phyloP scores from a whole-genome alignment of 805 yeast genomes.

The Blastobotrys mokoenaii region DNA sequence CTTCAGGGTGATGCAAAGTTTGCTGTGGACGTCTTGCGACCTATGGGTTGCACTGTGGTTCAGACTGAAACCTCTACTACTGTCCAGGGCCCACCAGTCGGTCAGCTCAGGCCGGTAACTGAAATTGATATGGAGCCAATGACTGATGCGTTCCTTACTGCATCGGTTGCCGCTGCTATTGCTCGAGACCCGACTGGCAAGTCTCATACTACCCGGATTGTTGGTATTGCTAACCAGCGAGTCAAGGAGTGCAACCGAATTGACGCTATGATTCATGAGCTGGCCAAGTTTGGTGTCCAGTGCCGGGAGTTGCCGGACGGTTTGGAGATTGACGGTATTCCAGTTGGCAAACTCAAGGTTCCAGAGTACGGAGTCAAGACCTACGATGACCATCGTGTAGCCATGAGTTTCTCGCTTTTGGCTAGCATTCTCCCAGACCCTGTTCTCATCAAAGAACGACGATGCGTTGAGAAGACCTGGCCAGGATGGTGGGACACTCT shows the following conservation, averaged over 20 bases:
- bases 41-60: slow-evolving; percentile 89
- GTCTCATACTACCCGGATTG: slow-evolving; percentile 57
- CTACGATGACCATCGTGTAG: slow-evolving; percentile 96
- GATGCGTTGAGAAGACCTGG: slow-evolving; percentile 97
- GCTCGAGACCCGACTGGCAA: slow-evolving; percentile 44
- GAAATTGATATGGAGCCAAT: slow-evolving; percentile 97
- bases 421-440: slow-evolving; percentile 62
- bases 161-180: slow-evolving; percentile 93
- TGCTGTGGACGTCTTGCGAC: slow-evolving; percentile 83
- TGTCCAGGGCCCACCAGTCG: slow-evolving; percentile 78
- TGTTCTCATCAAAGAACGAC: slow-evolving; percentile 73
- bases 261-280: slow-evolving; percentile 83
- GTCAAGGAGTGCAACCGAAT: slow-evolving; percentile 97
- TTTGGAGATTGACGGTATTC: slow-evolving; percentile 71
- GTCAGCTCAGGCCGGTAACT: slow-evolving; percentile 58
- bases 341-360: slow-evolving; percentile 34
- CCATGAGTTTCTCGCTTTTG: slow-evolving; percentile 89
- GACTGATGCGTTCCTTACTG: slow-evolving; percentile 98
- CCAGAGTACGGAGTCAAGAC: slow-evolving; percentile 65
- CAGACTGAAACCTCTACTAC: slow-evolving; percentile 86
- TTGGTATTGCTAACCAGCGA: slow-evolving; percentile 96
- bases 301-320: slow-evolving; percentile 90
- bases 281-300: slow-evolving; percentile 82
- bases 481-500: slow-evolving; percentile 99
- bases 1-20: slow-evolving; percentile 96